phyloP scores from a whole-genome alignment of 768 basidiomycete species.

The Tubosaeta sp. region DNA sequence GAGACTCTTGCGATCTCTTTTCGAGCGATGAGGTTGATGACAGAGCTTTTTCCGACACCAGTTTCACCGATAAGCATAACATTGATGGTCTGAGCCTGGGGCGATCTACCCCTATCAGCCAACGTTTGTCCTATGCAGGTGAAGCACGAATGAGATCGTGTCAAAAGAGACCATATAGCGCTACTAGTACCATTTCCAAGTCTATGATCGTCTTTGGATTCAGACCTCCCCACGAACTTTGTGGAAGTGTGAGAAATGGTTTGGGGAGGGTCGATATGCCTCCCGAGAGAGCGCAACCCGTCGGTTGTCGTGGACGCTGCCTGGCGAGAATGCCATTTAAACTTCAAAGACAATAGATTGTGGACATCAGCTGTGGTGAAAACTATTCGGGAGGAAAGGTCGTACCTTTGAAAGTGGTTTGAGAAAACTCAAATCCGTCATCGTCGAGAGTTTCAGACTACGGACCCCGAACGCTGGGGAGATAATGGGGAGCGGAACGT shows the following conservation, averaged over 20 bases:
- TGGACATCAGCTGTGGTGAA: conserved; percentile 1
- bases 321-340: background rate
- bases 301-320: background rate
- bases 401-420: conserved; percentile 6
- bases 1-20: conserved; percentile 23
- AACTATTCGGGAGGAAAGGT: background rate
- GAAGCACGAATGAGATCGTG: conserved; percentile 5
- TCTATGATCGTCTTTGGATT: background rate
- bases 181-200: conserved; percentile 11
- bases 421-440: background rate
- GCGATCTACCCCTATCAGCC: background rate
- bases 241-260: background rate
- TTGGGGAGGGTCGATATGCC: no score
- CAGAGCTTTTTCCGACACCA: conserved; percentile 32
- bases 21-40: conserved; percentile 31
- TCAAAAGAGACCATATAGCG: background rate
- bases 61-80: conserved; percentile 41
- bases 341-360: background rate
- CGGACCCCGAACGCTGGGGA: background rate
- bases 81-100: conserved; percentile 21
- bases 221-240: background rate
- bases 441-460: conserved; percentile 2
- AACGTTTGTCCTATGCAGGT: conserved; percentile 1
- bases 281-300: background rate
- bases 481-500: conserved; percentile 3